These are phyloP conservation scores for Orbilia ellipsospora DNA, from an alignment of 2,329 filamentous ascomycete species.

Conservation along the genomic window DNA sequence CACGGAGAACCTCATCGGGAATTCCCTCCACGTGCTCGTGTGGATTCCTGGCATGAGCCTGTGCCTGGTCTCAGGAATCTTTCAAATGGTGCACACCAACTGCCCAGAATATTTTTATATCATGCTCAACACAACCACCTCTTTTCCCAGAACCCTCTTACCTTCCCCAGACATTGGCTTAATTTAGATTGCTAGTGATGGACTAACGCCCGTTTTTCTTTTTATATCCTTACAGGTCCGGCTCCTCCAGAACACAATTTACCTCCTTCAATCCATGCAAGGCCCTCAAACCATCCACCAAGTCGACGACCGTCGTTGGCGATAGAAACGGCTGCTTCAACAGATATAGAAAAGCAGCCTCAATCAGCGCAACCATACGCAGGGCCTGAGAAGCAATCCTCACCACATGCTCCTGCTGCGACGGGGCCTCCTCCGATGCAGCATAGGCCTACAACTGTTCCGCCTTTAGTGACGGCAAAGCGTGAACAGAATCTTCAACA, in stretches of 20 bases:
- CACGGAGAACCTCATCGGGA: slow-evolving; percentile 53
- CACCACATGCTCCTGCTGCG: slow-evolving; percentile 51
- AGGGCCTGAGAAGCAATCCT: slow-evolving; percentile 42
- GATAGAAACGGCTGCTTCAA: slow-evolving; percentile 49
- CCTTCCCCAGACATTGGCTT: slow-evolving; percentile 35
- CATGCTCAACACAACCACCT: slow-evolving; percentile 54
- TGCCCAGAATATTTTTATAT: slow-evolving; percentile 51
- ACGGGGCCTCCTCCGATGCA: slow-evolving; percentile 52
- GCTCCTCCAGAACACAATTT: slow-evolving; percentile 45
- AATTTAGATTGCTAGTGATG: slow-evolving; percentile 42
- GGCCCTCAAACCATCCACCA: slow-evolving; percentile 40
- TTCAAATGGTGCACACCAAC: slow-evolving; percentile 54
- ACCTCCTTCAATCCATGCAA: slow-evolving; percentile 54
- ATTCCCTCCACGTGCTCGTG: slow-evolving; percentile 54
- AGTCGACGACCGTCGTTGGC: slow-evolving; percentile 52
- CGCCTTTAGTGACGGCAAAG: slow-evolving; percentile 53
- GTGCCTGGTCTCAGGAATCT: slow-evolving; percentile 53
- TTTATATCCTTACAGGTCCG: slow-evolving; percentile 50
- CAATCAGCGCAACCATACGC: slow-evolving; percentile 43
- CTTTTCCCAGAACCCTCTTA: slow-evolving; percentile 29
- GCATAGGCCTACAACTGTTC: slow-evolving; percentile 55
- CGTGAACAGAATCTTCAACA: slow-evolving; percentile 52
- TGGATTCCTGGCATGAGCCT: slow-evolving; percentile 53
- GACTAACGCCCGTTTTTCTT: slow-evolving; percentile 50
- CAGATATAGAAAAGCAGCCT: slow-evolving; percentile 44